phyloP scores from a whole-genome alignment of 2,329 filamentous ascomycete species.

The Diaporthe eres region DNA sequence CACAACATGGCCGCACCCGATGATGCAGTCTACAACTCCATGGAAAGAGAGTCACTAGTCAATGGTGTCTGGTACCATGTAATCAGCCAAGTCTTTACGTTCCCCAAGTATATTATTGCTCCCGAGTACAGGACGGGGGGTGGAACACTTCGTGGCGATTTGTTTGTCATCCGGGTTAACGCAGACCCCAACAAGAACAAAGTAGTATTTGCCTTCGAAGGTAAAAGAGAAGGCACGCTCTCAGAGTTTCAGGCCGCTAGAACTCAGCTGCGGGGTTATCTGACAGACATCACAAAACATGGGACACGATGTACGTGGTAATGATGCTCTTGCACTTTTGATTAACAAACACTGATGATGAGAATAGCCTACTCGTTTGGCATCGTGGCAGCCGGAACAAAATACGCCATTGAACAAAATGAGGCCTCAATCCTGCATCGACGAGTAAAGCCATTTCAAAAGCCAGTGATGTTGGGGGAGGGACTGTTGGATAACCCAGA shows the following conservation, averaged over 20 bases:
- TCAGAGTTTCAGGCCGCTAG: background rate
- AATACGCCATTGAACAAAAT: background rate
- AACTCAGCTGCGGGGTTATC: background rate
- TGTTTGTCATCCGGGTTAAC: background rate
- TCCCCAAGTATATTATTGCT: background rate
- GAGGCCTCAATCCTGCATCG: too few species aligned
- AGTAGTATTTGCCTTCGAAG: background rate
- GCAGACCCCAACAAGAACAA: background rate
- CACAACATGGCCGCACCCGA: background rate
- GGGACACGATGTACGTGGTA: background rate
- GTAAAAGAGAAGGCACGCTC: background rate
- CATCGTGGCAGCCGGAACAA: background rate
- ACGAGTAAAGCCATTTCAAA: background rate
- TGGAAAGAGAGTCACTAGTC: background rate
- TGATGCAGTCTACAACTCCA: background rate
- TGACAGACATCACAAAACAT: background rate
- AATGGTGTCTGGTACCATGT: constrained; percentile 6
- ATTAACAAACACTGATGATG: background rate
- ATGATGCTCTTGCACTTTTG: background rate
- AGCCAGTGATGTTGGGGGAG: too few species aligned
- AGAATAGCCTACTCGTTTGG: background rate
- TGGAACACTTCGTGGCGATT: background rate
- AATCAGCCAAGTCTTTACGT: background rate
- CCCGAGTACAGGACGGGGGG: background rate
- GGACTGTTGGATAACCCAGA: background rate